Percentiles rank a stretch among this genome's conserved stretches.
Conservation (phyloP, 23 red algal genomes). For the Agarophyton chilense region DNA sequence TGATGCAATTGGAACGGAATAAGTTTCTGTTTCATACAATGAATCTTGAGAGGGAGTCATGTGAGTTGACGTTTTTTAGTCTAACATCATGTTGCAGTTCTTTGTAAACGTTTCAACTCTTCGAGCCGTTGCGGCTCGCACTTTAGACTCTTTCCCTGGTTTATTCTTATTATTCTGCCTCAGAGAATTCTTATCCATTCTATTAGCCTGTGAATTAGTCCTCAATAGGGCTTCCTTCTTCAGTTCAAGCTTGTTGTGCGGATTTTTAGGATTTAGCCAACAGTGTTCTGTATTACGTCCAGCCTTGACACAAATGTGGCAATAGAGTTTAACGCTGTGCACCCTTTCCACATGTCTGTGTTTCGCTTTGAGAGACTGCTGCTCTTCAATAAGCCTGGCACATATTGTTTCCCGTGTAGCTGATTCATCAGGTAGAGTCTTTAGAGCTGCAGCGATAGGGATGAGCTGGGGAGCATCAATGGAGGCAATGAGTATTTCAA, state of each 20-base stretch:
- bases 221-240: not conserved
- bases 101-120: no score
- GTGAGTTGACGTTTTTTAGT: not conserved
- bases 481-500: constrained; percentile 17
- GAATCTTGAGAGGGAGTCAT: not conserved
- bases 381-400: constrained; percentile 8
- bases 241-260: constrained; percentile 17
- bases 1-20: not conserved
- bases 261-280: constrained; percentile 28
- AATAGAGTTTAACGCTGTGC: not conserved
- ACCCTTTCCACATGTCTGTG: not conserved
- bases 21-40: not conserved
- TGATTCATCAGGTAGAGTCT: constrained; percentile 2
- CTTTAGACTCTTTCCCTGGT: not conserved
- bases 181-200: not conserved
- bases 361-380: not conserved
- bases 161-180: not conserved
- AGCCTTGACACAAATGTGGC: not conserved
- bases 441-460: constrained; percentile 19
- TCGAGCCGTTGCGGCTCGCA: not conserved
- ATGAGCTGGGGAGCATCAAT: constrained; percentile 14
- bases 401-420: constrained; percentile 12
- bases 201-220: not conserved
- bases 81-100: constrained; percentile 1
- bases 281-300: constrained; percentile 15